Evolutionary conservation across 1,139 yeast species (phyloP).

Genomic region (Taphrina wiesneri): DNA sequence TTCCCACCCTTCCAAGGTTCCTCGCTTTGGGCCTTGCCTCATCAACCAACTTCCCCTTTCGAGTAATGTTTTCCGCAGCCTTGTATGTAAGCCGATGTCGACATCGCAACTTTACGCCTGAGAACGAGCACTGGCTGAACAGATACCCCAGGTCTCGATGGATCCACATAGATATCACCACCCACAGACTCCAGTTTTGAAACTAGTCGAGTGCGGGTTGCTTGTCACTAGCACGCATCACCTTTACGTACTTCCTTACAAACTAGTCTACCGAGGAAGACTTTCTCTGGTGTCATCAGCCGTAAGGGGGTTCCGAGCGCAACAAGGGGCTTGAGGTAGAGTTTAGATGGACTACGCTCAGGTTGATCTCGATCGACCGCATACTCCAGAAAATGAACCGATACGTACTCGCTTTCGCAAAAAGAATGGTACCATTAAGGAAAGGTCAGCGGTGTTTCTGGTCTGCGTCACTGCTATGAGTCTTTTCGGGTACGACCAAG

Average conservation of each 20-base stretch:
- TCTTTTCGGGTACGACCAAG: slow-evolving; percentile 41
- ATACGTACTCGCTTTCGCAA: slow-evolving; percentile 23
- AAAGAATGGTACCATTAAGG: slow-evolving; percentile 29
- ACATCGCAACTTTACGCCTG: not conserved
- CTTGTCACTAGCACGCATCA: not conserved
- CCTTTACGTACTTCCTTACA: no score
- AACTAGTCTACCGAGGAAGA: no score
- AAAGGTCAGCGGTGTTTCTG: slow-evolving; percentile 19
- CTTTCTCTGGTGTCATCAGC: no score
- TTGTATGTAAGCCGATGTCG: not conserved
- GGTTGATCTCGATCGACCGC: slow-evolving; percentile 15
- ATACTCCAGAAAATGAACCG: slow-evolving; percentile 23
- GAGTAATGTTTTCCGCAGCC: not conserved
- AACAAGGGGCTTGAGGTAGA: not conserved
- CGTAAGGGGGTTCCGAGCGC: no score
- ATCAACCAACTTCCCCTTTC: not conserved
- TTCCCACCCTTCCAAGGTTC: not conserved
- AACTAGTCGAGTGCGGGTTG: not conserved
- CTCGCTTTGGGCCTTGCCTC: no score
- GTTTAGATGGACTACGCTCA: slow-evolving; percentile 26
- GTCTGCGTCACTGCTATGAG: slow-evolving; percentile 31
- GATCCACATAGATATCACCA: not conserved
- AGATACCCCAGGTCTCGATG: not conserved
- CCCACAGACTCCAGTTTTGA: not conserved
- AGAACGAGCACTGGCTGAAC: not conserved